Evolutionary conservation across 2,329 filamentous ascomycete species (phyloP).

Genomic region (Venturia pyrina): DNA sequence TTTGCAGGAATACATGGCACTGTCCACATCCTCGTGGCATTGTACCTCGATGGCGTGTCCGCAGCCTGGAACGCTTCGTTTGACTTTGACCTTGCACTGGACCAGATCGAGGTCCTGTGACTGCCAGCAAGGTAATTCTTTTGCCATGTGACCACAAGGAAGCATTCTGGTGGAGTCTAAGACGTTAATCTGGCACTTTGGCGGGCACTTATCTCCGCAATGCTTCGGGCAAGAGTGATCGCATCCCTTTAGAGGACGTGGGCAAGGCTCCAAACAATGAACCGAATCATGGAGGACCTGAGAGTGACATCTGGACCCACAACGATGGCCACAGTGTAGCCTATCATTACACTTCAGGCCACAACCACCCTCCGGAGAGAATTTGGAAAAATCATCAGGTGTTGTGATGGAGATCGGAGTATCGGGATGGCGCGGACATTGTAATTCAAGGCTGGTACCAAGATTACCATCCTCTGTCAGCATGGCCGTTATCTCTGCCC

Average conservation of each 20-base stretch:
- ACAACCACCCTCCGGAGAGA: conserved; percentile 17
- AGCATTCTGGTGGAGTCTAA: conserved; percentile 18
- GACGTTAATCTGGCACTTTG: conserved; percentile 28
- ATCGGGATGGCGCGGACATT: conserved; percentile 16
- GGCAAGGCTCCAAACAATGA: conserved; percentile 37
- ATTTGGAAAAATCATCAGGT: conserved; percentile 15
- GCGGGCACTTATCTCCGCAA: conserved; percentile 37
- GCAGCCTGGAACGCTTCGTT: conserved; percentile 11
- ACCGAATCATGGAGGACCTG: conserved; percentile 37
- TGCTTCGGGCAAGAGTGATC: conserved; percentile 33
- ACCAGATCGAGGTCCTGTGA: conserved; percentile 10
- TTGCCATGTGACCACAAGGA: conserved; percentile 34
- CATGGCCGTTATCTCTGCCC: conserved; percentile 29
- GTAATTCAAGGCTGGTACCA: conserved; percentile 13
- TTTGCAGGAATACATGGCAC: conserved; percentile 12
- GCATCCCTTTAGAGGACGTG: conserved; percentile 32
- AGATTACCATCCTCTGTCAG: conserved; percentile 13
- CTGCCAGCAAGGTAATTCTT: conserved; percentile 12
- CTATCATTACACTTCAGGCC: conserved; percentile 12
- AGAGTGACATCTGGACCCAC: conserved; percentile 38
- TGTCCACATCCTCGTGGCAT: conserved; percentile 12
- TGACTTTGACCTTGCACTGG: conserved; percentile 11
- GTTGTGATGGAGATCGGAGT: conserved; percentile 14
- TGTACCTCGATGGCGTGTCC: conserved; percentile 10
- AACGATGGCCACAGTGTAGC: conserved; percentile 37